phyloP scores from a whole-genome alignment of 306 rosid species.

The Castanospermum australe region DNA sequence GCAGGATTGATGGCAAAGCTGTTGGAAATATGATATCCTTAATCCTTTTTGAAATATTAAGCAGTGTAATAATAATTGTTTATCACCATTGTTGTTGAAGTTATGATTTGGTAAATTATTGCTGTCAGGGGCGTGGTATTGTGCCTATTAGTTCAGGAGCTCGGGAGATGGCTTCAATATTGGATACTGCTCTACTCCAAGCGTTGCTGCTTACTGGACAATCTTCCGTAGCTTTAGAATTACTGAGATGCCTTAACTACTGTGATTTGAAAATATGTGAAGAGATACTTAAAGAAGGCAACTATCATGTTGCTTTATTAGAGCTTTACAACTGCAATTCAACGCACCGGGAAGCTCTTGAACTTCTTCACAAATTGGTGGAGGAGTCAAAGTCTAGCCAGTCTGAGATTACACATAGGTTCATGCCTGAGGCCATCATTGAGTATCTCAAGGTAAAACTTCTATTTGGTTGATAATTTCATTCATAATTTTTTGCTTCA shows the following conservation, averaged over 20 bases:
- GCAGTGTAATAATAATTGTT: neutral
- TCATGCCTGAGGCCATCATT: conserved; percentile 85
- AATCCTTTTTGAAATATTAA: conserved; percentile 5
- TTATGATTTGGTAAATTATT: conserved; percentile 32
- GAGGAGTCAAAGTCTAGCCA: conserved; percentile 73
- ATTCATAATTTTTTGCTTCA: conserved; percentile 4
- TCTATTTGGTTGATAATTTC: conserved; percentile 8
- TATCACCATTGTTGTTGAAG: conserved; percentile 4
- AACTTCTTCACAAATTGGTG: conserved; percentile 74
- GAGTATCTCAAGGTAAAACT: conserved; percentile 91
- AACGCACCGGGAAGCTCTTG: conserved; percentile 91
- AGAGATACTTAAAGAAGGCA: conserved; percentile 72
- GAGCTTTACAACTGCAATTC: conserved; percentile 92
- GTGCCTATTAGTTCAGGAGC: conserved; percentile 72
- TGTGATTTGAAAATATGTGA: conserved; percentile 86
- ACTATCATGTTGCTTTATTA: conserved; percentile 67
- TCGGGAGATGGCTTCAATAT: conserved; percentile 88
- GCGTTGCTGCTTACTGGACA: conserved; percentile 94
- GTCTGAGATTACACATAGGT: conserved; percentile 59
- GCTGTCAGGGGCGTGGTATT: conserved; percentile 69
- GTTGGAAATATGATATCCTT: neutral
- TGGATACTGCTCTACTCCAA: conserved; percentile 91
- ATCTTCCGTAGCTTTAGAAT: conserved; percentile 65
- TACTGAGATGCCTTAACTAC: conserved; percentile 80
- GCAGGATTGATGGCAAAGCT: conserved; percentile 18